Evolutionary conservation across 139 green algal genomes (phyloP).

Genomic region (Coelastrella sp.): DNA sequence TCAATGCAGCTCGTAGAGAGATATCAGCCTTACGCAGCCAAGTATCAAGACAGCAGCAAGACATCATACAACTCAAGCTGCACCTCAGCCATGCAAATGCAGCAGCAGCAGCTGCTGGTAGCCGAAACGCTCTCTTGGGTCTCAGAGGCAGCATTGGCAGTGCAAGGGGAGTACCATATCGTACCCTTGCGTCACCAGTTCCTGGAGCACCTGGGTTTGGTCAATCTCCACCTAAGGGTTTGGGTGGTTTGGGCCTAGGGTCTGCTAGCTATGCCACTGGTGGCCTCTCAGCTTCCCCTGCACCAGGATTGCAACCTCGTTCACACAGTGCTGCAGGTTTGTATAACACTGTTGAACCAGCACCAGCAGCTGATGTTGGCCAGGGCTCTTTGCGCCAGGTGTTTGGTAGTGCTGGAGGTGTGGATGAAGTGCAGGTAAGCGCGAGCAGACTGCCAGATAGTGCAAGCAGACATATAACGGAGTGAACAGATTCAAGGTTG

Average conservation of each 20-base stretch:
- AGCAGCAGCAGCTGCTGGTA: neutral
- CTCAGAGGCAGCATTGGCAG: neutral
- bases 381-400: too few relatives aligned
- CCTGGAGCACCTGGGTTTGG: neutral
- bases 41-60: neutral
- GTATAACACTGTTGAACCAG: too few relatives aligned
- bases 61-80: constrained; percentile 29
- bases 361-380: too few relatives aligned
- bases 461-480: too few relatives aligned
- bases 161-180: neutral
- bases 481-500: too few relatives aligned
- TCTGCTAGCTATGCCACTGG: neutral
- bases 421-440: neutral
- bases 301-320: neutral
- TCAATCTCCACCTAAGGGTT: neutral
- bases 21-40: neutral
- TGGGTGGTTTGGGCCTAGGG: neutral
- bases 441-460: too few relatives aligned
- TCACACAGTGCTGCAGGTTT: too few relatives aligned
- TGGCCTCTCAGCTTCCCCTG: too few relatives aligned
- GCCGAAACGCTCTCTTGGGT: neutral
- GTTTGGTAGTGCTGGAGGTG: neutral
- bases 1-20: constrained; percentile 7
- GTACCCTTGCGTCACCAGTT: neutral
- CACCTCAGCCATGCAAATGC: neutral